phyloP scores from a whole-genome alignment of 495 filamentous ascomycete species.

The Aspergillus coremiiformis region DNA sequence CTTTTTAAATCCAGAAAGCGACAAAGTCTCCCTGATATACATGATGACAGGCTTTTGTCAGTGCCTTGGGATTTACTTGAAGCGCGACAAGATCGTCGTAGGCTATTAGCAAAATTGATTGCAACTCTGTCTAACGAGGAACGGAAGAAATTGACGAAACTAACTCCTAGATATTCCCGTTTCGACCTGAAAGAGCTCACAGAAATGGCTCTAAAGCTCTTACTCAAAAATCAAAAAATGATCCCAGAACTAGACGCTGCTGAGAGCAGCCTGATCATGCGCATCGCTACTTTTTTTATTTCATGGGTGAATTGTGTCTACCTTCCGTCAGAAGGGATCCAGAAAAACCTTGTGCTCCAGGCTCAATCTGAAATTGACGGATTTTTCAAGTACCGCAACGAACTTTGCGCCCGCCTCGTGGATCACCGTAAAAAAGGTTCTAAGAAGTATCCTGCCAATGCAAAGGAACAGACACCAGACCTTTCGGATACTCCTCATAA shows the following conservation, averaged over 20 bases:
- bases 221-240: conserved; percentile 3
- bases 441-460: background rate
- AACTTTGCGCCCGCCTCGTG: conserved; percentile 18
- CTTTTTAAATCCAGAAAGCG: background rate
- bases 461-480: background rate
- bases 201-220: conserved; percentile 4
- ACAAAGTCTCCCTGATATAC: conserved; percentile 16
- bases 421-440: conserved; percentile 8
- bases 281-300: conserved; percentile 29
- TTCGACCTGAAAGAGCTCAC: conserved; percentile 1
- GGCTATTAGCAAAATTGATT: conserved; percentile 26
- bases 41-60: conserved; percentile 17
- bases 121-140: conserved; percentile 11
- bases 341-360: conserved; percentile 5
- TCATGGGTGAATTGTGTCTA: conserved; percentile 32
- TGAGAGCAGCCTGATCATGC: conserved; percentile 20
- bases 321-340: conserved; percentile 16
- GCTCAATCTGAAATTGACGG: conserved; percentile 14
- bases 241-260: conserved; percentile 8
- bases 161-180: conserved; percentile 8
- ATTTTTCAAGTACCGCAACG: conserved; percentile 18
- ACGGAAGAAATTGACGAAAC: conserved; percentile 4
- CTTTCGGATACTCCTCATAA: conserved; percentile 20
- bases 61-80: conserved; percentile 18
- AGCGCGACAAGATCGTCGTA: conserved; percentile 25